Evolutionary conservation across 805 yeast species (phyloP), one percentile per base, ranked within the genome.

Genomic region (Priceomyces carsonii): DNA sequence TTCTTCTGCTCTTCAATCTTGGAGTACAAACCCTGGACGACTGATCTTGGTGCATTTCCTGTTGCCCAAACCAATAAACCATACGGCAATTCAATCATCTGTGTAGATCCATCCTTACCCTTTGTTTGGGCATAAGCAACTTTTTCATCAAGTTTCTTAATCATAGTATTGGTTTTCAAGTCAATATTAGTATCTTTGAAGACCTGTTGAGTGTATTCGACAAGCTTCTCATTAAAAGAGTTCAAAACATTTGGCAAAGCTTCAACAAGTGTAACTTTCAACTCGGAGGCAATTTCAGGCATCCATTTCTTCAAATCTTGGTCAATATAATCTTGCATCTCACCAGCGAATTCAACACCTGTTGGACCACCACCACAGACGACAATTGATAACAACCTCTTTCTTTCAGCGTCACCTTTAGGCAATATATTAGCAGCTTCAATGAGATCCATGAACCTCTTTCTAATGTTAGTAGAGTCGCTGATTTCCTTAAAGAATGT

Each of bases 321-420:
- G 61, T 85, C 89, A 44, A 89, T 85, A 66, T 86, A 91, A 65
- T 90, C 98, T 68, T 85, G 95, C 51, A 90, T 70, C 67, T 91
- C 97, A 55, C 95, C 98, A 48, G 97, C 96, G 53, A 89, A 85
- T 69, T 89, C 97, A 44, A 90, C 96, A 70, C 98, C 98, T 28
- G 98, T 90, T 59, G 98, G 97, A 46, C 98, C 98, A 66, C 97
- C 98, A 55, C 98, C 98, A 49, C 93, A 95, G 44, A 91, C 95
- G 44, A 91, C 91, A 51, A 89, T 82, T 44, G 82, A 84, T 59
- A 90, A 75, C 52, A 91, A 75, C 61, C 95, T 79, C 66, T 80
- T 77, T 66, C 97, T 80, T 60, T 86, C 95, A 14, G 81, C 80
- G 48, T 79, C 86, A 36, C 70, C 81, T 49, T 75, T 76, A 39